Base-by-base conservation (phyloP, 2,329 filamentous ascomycete genomes). In the Hirsutella thompsonii region DNA sequence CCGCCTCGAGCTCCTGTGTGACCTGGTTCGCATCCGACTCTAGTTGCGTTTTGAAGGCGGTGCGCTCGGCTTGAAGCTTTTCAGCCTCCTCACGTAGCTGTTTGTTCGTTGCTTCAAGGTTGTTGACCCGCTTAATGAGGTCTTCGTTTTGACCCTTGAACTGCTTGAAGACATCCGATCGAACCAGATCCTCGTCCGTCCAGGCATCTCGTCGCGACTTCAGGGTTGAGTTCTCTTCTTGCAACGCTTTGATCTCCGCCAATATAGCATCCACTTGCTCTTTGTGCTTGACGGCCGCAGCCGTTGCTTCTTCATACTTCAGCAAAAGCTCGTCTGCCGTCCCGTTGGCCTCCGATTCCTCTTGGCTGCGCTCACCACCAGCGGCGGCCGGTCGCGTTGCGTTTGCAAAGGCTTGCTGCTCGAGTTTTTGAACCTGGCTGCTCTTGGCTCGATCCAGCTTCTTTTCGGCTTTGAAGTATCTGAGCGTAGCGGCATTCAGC, bases 401-500 rank as follows among this genome's bases (percentile, higher is more conserved):
- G 43, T 81, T 81, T 44, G 84, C 74, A 39, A 89, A 75, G 26
- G 89, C 88, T 62, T 94, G 86, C 53, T 87, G 83, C 58, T 96
- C 92, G 44, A 98, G 64, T 58, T 94, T 94, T 46, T 89, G 84
- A 2, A 95, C 88, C 43, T 94, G 88, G 14, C 79, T 67, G 56
- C 92, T 98, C 61, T 86, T 90, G 20, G 83, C 77, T 35, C 92
- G 79, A 58, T 98, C 92, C 40, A 96, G 69, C 58, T 88, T 92
- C 67, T 94, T 93, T 59, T 98, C 92, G 0, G 92, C 92, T 50
- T 93, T 85, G 67, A 96, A 86, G 55, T 94, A 96, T 48, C 92
- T 78, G 44, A 94, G 69, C 5, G 88, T 94, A 14, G 90, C 92
- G 28, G 78, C 81, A 56, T 96, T 90, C 18, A 96, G 69, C 46